Base-by-base conservation (phyloP, 2,329 filamentous ascomycete species). In the Tolypocladium cylindrosporum region DNA sequence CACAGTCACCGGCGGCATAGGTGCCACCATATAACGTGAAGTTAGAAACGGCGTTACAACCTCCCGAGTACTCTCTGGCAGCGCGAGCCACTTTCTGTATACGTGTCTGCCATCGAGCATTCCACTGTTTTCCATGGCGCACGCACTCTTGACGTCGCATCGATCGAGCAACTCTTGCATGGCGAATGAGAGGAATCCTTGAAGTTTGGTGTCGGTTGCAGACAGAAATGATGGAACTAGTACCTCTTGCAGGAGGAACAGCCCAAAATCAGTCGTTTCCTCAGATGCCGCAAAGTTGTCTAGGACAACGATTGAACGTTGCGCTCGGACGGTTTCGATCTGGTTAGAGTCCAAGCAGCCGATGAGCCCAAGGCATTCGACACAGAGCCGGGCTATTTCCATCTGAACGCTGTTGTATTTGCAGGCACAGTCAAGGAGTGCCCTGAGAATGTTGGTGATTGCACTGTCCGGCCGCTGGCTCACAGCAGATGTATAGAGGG, bases 341-440 rank as follows among this genome's bases (percentile, higher is more conserved):
- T 90, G 85, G 66, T 96, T 96, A 1, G 93, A 88, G 70, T 99
- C 95, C 27, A 99, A 76, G 63, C 92, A 96, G 8, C 95, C 94
- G 56, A 99, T 85, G 24, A 95, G 79, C 0, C 95, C 95, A 43
- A 99, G 79, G 62, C 90, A 94, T 66, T 89, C 85, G 16, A 91
- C 88, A 61, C 90, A 91, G 3, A 95, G 77, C 21, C 83, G 78
- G 55, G 86, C 80, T 57, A 97, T 89, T 14, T 85, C 83, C 9
- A 78, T 71, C 48, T 89, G 82, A 14, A 80, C 78, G 55, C 84
- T 82, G 62, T 87, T 89, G 71, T 94, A 94, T 62, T 88, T 91
- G 57, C 91, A 84, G 55, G 87, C 88, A 55, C 90, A 92, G 72
- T 97, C 92, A 11, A 99, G 81, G 13, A 99, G 77, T 14, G 89